Conservation (phyloP, 1,139 yeast species). For the Pichia sp. region DNA sequence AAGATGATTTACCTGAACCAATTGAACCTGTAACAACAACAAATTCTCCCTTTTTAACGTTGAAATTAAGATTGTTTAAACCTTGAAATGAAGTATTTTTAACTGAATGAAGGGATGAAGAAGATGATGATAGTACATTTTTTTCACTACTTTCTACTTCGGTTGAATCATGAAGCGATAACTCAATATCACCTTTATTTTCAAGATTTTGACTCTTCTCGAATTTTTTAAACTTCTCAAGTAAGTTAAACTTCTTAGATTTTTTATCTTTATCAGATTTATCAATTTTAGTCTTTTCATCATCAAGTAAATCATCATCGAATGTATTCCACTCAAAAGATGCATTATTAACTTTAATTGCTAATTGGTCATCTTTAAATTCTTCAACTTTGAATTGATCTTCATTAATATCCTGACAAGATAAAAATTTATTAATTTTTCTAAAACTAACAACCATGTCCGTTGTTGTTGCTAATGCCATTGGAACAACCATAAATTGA, state of each 20-base stretch:
- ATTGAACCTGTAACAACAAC: slow-evolving; percentile 59
- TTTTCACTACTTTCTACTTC: background rate
- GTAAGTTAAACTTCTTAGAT: background rate
- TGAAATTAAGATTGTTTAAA: slow-evolving; percentile 38
- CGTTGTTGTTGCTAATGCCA: slow-evolving; percentile 43
- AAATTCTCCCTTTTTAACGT: slow-evolving; percentile 49
- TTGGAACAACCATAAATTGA: slow-evolving; percentile 57
- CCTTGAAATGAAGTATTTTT: slow-evolving; percentile 32
- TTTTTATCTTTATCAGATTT: background rate
- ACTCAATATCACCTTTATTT: background rate
- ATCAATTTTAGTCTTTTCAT: background rate
- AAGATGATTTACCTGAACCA: slow-evolving; percentile 65
- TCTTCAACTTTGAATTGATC: slow-evolving; percentile 9
- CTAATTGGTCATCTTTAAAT: slow-evolving; percentile 16
- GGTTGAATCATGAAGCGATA: background rate
- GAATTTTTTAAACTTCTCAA: background rate
- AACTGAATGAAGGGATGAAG: background rate
- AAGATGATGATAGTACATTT: background rate
- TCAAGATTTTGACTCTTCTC: background rate
- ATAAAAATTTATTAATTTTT: slow-evolving; percentile 36
- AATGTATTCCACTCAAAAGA: slow-evolving; percentile 41
- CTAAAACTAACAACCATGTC: slow-evolving; percentile 42
- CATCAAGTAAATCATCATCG: slow-evolving; percentile 26
- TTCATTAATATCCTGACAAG: slow-evolving; percentile 17
- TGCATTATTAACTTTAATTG: slow-evolving; percentile 34